Conservation (phyloP, 2,329 filamentous ascomycete genomes). For the Malbranchea zuffiana region DNA sequence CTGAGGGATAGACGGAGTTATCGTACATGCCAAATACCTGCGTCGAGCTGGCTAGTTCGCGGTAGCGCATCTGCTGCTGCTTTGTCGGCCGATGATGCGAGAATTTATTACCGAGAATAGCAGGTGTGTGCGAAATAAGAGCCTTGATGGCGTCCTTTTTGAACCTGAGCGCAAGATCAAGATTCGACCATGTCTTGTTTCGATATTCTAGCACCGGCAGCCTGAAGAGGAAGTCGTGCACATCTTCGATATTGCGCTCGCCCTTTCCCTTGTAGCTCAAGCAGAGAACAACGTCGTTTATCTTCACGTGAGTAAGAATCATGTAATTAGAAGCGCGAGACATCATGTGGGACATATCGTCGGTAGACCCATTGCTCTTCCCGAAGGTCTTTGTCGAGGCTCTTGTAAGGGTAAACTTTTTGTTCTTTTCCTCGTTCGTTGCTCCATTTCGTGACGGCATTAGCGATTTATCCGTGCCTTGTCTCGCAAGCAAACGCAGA, state of each 20-base stretch:
- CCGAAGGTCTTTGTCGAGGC: conserved; percentile 40
- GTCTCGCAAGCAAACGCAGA: conserved; percentile 27
- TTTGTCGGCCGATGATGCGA: conserved; percentile 73
- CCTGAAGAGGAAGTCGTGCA: conserved; percentile 95
- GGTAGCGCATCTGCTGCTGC: conserved; percentile 64
- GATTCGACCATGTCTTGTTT: conserved; percentile 98
- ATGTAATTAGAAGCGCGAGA: conserved; percentile 90
- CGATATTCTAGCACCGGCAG: conserved; percentile 89
- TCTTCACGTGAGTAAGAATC: conserved; percentile 90
- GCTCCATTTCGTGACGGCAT: conserved; percentile 19
- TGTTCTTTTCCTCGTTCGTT: conserved; percentile 34
- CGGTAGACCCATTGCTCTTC: conserved; percentile 56
- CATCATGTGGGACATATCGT: conserved; percentile 96
- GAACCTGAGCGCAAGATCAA: conserved; percentile 81
- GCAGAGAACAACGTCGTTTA: conserved; percentile 89
- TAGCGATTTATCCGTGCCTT: conserved; percentile 30
- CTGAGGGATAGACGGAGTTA: conserved; percentile 14
- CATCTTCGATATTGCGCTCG: conserved; percentile 88
- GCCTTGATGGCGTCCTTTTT: conserved; percentile 93
- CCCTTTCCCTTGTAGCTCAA: conserved; percentile 94
- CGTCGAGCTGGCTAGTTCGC: conserved; percentile 72
- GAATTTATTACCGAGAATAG: conserved; percentile 96
- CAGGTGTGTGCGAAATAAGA: conserved; percentile 86
- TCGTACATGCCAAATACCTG: conserved; percentile 45
- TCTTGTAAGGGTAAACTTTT: conserved; percentile 38